Base-by-base conservation (phyloP, 2,329 filamentous ascomycete genomes). In the Epichloe gansuensis region DNA sequence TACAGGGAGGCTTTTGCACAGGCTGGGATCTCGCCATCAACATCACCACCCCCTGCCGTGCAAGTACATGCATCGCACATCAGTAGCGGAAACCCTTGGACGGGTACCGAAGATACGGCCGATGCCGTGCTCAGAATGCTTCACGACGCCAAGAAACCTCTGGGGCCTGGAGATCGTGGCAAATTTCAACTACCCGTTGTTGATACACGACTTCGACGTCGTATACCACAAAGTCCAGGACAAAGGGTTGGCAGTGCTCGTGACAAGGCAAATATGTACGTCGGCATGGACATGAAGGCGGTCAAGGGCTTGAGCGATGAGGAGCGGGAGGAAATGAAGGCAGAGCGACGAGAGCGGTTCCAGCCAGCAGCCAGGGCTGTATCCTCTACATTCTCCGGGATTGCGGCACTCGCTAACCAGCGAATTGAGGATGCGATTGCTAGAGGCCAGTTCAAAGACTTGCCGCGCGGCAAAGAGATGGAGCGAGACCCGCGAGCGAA, bases 391-490 rank as follows among this genome's bases (percentile, higher is more conserved):
- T 71, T 97, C 2, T 79, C 85, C 37, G 93, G 91, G 0, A 72
- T 98, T 13, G 79, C 85, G 4, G 86, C 86, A 0, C 69, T 97
- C 49, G 93, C 93, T 1, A 96, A 97, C 65, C 85, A 96, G 69
- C 68, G 85, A 23, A 97, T 98, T 55, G 91, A 96, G 66, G 85
- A 96, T 63, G 93, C 93, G 5, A 96, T 97, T 62, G 86, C 89
- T 1, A 75, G 90, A 35, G 93, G 93, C 0, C 87, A 95, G 64
- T 97, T 98, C 70, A 75, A 77, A 64, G 85, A 94, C 60, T 85
- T 98, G 12, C 83, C 82, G 7, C 78, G 91, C 2, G 91, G 91
- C 0, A 85, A 85, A 59, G 83, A 82, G 5, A 75, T 91, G n/a
- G 81, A 91, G 65, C 73, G 85, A n/a, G 91, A 97, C 60, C 73